Percentiles rank a stretch among this genome's conserved stretches.
These are phyloP conservation scores for Fusarium caatingaense DNA, from an alignment of 2,329 filamentous ascomycete species.

Conservation along the genomic window DNA sequence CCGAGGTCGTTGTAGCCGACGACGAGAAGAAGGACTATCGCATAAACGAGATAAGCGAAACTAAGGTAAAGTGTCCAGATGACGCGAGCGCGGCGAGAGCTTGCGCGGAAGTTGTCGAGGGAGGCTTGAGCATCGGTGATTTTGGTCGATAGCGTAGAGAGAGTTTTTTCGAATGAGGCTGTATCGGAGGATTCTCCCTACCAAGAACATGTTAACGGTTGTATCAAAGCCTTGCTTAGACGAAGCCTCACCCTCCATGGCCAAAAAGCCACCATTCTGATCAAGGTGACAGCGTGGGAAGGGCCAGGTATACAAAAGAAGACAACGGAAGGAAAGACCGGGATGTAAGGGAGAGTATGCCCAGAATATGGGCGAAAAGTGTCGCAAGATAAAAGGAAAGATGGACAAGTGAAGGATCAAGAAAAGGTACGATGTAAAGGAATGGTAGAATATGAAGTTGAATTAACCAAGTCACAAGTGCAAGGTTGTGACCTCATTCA, in stretches of 20 bases:
- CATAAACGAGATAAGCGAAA: slow-evolving; percentile 89
- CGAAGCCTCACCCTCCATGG: slow-evolving; percentile 76
- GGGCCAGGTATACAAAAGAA: slow-evolving; percentile 24
- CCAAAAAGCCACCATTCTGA: slow-evolving; percentile 83
- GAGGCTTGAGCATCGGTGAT: slow-evolving; percentile 79
- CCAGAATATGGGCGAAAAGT: slow-evolving; percentile 8
- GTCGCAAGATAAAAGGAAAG: slow-evolving; percentile 5
- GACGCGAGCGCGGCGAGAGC: slow-evolving; percentile 81
- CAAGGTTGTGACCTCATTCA: slow-evolving; percentile 32
- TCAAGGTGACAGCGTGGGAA: slow-evolving; percentile 4
- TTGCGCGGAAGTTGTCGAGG: slow-evolving; percentile 78
- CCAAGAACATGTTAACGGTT: slow-evolving; percentile 25
- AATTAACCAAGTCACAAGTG: not conserved
- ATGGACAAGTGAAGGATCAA: slow-evolving; percentile 4
- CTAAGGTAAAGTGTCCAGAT: slow-evolving; percentile 91
- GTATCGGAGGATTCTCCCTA: slow-evolving; percentile 85
- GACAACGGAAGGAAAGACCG: slow-evolving; percentile 2
- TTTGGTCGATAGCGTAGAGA: slow-evolving; percentile 83
- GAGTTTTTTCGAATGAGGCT: slow-evolving; percentile 91
- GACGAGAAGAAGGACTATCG: slow-evolving; percentile 83
- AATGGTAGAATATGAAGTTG: slow-evolving; percentile 14
- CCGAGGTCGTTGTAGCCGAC: slow-evolving; percentile 86
- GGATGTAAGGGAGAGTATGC: slow-evolving; percentile 14
- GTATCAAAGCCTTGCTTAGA: not conserved
- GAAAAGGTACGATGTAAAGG: slow-evolving; percentile 12